Conservation (phyloP, 306 rosid genomes). For the Trifolium repens region DNA sequence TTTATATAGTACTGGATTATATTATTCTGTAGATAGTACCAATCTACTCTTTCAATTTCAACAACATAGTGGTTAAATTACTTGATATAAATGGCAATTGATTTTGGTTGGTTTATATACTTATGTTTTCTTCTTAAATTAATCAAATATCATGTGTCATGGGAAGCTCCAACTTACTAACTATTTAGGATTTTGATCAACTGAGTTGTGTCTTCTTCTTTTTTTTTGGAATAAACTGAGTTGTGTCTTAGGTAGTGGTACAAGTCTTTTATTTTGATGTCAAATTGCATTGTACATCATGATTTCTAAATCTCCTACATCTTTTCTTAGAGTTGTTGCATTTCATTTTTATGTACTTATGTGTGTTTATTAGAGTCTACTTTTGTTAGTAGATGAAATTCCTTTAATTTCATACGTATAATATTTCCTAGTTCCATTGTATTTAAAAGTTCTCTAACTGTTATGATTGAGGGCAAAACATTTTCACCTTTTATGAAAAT, state of each 20-base stretch:
- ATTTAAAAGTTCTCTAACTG: too few species aligned
- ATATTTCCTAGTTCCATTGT: too few species aligned
- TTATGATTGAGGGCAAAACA: too few species aligned
- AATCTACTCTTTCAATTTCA: not conserved
- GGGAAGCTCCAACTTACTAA: not conserved
- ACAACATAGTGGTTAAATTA: not conserved
- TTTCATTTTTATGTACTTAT: not conserved
- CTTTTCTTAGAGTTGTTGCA: not conserved
- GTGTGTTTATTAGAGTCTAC: too few species aligned
- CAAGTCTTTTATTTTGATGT: too few species aligned
- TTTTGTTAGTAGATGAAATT: too few species aligned
- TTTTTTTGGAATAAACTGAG: too few species aligned
- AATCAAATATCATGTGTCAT: not conserved
- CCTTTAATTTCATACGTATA: too few species aligned
- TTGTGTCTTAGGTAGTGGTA: too few species aligned
- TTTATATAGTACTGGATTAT: not conserved
- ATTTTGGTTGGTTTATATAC: not conserved
- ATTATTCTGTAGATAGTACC: constrained; percentile 12
- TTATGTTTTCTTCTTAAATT: not conserved
- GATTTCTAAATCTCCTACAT: not conserved
- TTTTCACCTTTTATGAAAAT: too few species aligned
- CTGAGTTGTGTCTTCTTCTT: too few species aligned
- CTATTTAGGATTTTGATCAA: too few species aligned
- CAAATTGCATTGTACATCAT: not conserved
- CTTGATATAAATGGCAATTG: constrained; percentile 23